These are phyloP conservation scores for Lipomyces orientalis DNA, from an alignment of 805 yeast genomes.

Conservation along the genomic window DNA sequence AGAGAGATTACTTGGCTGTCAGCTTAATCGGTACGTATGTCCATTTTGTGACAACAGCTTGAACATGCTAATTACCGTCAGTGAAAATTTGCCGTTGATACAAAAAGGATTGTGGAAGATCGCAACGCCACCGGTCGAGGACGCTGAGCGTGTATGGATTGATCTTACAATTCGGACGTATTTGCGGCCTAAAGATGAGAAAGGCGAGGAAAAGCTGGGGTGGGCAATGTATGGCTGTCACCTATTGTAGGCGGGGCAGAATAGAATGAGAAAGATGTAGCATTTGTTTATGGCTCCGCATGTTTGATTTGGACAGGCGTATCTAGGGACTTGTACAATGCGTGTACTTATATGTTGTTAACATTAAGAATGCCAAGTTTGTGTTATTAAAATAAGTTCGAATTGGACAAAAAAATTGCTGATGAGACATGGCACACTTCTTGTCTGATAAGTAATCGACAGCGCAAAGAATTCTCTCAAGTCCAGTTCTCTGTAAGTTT, in stretches of 20 bases:
- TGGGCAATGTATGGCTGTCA: neutral
- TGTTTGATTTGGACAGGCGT: neutral
- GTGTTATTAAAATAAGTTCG: too few relatives aligned
- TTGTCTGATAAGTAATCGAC: too few relatives aligned
- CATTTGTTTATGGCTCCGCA: neutral
- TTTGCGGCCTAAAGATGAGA: neutral
- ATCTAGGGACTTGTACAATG: neutral
- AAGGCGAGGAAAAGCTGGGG: neutral
- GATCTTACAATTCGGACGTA: conserved; percentile 1
- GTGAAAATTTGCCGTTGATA: neutral
- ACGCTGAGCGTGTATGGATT: neutral
- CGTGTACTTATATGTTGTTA: too few relatives aligned
- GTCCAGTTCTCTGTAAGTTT: too few relatives aligned
- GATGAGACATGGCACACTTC: too few relatives aligned
- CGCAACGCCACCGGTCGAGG: neutral
- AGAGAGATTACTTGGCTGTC: neutral
- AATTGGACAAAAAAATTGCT: too few relatives aligned
- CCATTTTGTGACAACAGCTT: neutral
- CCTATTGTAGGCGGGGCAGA: neutral
- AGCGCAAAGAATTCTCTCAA: too few relatives aligned
- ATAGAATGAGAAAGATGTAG: neutral
- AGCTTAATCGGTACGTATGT: neutral
- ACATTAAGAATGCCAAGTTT: too few relatives aligned
- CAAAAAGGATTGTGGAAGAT: neutral
- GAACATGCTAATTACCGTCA: neutral